Base-by-base conservation (phyloP, 225 moss, liverwort and hornwort species). In the Straminergon stramineum region DNA sequence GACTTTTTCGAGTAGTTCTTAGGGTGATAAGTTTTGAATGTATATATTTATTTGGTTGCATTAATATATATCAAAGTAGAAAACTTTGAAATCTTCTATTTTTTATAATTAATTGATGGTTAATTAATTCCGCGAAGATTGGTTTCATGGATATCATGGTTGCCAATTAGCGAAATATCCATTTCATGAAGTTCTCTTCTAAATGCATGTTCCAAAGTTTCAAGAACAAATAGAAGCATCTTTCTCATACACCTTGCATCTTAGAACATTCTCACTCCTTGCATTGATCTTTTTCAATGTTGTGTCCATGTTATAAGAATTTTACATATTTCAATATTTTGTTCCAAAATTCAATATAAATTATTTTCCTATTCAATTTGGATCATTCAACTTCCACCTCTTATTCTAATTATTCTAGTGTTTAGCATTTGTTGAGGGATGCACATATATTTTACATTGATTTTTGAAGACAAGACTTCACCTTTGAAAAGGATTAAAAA, bases 211-310 rank as follows among this genome's bases (percentile, higher is more conserved):
- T 20, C 21, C 8, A 32, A 68, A 37, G 37, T 68, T 68, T 8
- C 1, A 20, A 64, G 11, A 37, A 68, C 17, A 21, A 10, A 11
- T 68, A 68, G 21, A 68, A n/a, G 22, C 69, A 13, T 69, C 7
- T 48, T 48, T 48, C 22, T 2, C 1, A 69, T 15, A 6, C 4
- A 12, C 1, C 1, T n/a, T n/a, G 12, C 4, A 22, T 12, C 22
- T 12, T 22, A 4, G 6, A 69, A 10, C n/a, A 15, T 43, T 41
- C 1, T 43, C 15, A 16, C 0, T 71, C 0, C 1, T 43, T 27
- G 2, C 5, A 15, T 71, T 15, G 3, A 9, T 43, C 15, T 41
- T 26, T 7, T 71, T 26, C 0, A 70, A 0, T 5, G 2, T 41
- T 1, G 2, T 15, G 1, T 70, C 14, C 15, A 24, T 41, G 15